A percentile compares a stretch with the other conserved stretches of the same genome.
Evolutionary conservation across 73 alveolate species (phyloP).

Genomic region (Paramecium octaurelia): DNA sequence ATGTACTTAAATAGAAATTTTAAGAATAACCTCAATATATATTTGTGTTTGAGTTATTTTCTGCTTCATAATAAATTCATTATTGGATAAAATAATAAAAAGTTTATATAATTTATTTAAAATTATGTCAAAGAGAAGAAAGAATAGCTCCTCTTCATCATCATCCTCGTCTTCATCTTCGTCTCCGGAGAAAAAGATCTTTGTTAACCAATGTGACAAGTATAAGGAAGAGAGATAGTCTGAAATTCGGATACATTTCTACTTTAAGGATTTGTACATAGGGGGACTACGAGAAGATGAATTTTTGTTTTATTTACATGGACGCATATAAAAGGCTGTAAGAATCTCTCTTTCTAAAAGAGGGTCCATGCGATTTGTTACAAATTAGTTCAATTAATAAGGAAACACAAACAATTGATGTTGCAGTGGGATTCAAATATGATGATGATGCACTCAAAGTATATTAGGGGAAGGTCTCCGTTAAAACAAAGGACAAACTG

Average conservation of each 20-base stretch:
- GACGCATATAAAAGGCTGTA: slow-evolving; percentile 5
- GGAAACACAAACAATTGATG: slow-evolving; percentile 28
- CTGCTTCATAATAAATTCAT: not conserved
- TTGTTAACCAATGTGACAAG: not conserved
- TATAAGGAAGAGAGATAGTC: not conserved
- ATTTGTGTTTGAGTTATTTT: too few relatives aligned
- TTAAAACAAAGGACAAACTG: not conserved
- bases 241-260: slow-evolving; percentile 19
- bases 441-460: slow-evolving; percentile 32
- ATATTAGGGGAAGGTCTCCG: not conserved
- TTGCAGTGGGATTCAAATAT: slow-evolving; percentile 44
- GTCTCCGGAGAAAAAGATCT: not conserved
- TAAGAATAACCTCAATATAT: not conserved
- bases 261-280: slow-evolving; percentile 18
- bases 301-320: not conserved
- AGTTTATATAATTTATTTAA: not conserved
- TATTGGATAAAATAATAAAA: not conserved
- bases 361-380: slow-evolving; percentile 44
- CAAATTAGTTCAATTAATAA: not conserved
- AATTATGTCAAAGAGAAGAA: slow-evolving; percentile 13
- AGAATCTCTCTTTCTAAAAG: not conserved
- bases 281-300: slow-evolving; percentile 41
- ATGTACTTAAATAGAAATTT: too few relatives aligned
- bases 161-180: slow-evolving; percentile 36
- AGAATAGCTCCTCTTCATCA: slow-evolving; percentile 16